phyloP scores from a whole-genome alignment of 2,329 filamentous ascomycete genomes.

The Aureobasidium sp. region DNA sequence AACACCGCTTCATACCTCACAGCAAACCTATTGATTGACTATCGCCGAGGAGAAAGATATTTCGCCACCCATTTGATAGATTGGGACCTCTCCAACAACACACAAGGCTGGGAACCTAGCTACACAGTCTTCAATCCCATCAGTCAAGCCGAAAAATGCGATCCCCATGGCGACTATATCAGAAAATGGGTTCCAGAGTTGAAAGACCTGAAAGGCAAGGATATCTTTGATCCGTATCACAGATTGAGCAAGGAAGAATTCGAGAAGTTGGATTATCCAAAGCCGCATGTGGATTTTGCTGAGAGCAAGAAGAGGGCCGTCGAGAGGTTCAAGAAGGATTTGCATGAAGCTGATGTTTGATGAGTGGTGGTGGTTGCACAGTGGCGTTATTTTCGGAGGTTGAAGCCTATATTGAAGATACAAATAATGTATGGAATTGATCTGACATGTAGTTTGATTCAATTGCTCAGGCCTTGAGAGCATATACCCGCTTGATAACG shows the following conservation, averaged over 20 bases:
- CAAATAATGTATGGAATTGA: too few relatives aligned
- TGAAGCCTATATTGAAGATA: too few relatives aligned
- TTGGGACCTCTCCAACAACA: conserved; percentile 44
- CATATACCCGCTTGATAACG: too few relatives aligned
- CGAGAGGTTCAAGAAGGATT: conserved; percentile 38
- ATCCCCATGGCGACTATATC: conserved; percentile 34
- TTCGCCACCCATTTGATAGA: conserved; percentile 46
- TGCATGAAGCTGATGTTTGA: conserved; percentile 34
- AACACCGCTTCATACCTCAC: conserved; percentile 43
- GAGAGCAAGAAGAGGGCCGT: conserved; percentile 38
- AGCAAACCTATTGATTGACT: conserved; percentile 45
- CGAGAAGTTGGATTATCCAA: conserved; percentile 41
- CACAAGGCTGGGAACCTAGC: conserved; percentile 46
- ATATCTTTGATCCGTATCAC: conserved; percentile 42
- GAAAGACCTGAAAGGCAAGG: conserved; percentile 39
- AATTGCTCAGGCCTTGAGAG: too few relatives aligned
- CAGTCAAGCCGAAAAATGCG: conserved; percentile 33
- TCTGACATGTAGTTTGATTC: too few relatives aligned
- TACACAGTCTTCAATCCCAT: conserved; percentile 45
- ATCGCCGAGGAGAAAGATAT: conserved; percentile 44
- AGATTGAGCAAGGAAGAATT: conserved; percentile 41
- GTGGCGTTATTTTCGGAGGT: not conserved
- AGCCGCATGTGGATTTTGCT: conserved; percentile 40
- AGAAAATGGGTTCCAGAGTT: conserved; percentile 34
- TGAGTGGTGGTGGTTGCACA: not conserved